These are phyloP conservation scores for Zhuliangozyma parablackwelliae DNA, from an alignment of 1,139 yeast genomes.

Conservation along the genomic window DNA sequence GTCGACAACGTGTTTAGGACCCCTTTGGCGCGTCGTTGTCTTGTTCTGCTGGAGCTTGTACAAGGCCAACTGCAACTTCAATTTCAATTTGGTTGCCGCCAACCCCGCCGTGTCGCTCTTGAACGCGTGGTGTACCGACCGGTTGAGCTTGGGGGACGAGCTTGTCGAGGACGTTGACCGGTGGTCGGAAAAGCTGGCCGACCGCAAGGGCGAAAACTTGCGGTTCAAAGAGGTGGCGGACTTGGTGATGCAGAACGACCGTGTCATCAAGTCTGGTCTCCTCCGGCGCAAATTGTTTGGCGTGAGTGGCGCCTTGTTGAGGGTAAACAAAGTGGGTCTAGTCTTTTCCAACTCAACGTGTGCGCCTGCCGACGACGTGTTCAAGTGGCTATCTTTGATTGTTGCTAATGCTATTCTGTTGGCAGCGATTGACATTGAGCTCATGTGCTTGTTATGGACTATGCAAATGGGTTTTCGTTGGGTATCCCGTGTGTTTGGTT, in stretches of 20 bases:
- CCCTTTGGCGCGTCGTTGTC: slow-evolving; percentile 2
- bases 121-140: slow-evolving; percentile 3
- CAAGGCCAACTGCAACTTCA: slow-evolving; percentile 73
- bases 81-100: slow-evolving; percentile 62
- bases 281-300: slow-evolving; percentile 6
- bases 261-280: slow-evolving; percentile 8
- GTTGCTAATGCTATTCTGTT: slow-evolving; percentile 37
- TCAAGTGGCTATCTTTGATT: slow-evolving; percentile 27
- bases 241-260: slow-evolving; percentile 10
- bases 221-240: slow-evolving; percentile 9
- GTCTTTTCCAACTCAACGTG: slow-evolving; percentile 4
- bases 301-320: slow-evolving; percentile 1
- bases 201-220: slow-evolving; percentile 9
- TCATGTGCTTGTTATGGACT: background rate
- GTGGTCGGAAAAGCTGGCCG: slow-evolving; percentile 23
- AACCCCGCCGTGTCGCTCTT: slow-evolving; percentile 25
- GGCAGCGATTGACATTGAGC: slow-evolving; percentile 14
- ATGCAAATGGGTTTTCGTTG: no score
- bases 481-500: no score
- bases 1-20: slow-evolving; percentile 1
- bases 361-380: slow-evolving; percentile 9
- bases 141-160: slow-evolving; percentile 1
- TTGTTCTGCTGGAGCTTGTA: slow-evolving; percentile 51
- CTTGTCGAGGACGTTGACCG: slow-evolving; percentile 10
- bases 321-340: slow-evolving; percentile 4